Evolutionary conservation across 495 filamentous ascomycete species (phyloP), one percentile per base, ranked within the genome.

Genomic region (Pseudoneurospora amorphoporcata): DNA sequence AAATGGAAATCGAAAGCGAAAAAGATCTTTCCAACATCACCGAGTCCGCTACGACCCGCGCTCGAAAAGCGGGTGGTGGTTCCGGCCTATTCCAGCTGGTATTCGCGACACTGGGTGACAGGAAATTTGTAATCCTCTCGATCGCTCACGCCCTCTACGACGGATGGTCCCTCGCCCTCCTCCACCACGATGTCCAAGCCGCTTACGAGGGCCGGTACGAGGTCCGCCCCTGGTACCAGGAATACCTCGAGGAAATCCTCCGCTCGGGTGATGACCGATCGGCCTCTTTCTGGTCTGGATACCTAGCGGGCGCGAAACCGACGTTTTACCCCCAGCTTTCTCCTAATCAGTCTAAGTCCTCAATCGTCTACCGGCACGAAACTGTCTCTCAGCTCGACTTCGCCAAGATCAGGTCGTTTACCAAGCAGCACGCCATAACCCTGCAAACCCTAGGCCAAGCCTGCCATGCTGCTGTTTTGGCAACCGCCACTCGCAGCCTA

Each of bases 91-190:
- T 86, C n/a, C 86, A 88, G 41, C 75, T 87, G 0, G 69, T 73
- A 0, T 79, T 82, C 70, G 81, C 79, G 2, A 83, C 71, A 9
- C 73, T 84, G 35, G 74, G 79, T 7, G 72, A 73, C 2, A 75
- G 71, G 4, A 72, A 68, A 2, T 89, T 90, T 74, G 74, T 94
- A 4, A 77, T 93, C 1, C 77, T 94, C 23, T 93, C 92, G 14
- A 88, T 94, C 68, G 86, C 92, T 4, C 92, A 95, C 78, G 92
- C 91, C 0, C 83, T 94, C 42, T 94, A 94, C 74, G 92, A 95
- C 77, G 92, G 92, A 9, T 90, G 87, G 83, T 93, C 91, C 9
- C 81, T 94, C 14, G 80, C 83, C 16, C 82, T 92, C 9, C 79
- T 95, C 12, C 90, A 93, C 74, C 80, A 86, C 47, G 90, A 93